phyloP scores from a whole-genome alignment of 768 basidiomycete species.

The Melanogaster broomeanus region DNA sequence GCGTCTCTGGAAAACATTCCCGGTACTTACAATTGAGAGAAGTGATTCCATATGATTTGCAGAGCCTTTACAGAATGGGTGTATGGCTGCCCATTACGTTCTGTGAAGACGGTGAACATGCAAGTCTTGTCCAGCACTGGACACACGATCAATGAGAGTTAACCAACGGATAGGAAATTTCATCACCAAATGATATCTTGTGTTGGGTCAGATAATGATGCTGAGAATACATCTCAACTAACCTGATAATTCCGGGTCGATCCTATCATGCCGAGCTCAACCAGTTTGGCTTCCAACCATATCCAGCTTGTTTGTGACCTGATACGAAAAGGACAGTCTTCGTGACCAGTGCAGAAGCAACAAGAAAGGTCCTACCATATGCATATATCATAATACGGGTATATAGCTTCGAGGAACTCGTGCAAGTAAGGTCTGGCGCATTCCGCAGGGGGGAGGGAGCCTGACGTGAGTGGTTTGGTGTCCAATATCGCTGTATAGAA shows the following conservation, averaged over 20 bases:
- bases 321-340: not conserved
- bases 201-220: not conserved
- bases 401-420: slow-evolving; percentile 78
- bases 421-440: slow-evolving; percentile 85
- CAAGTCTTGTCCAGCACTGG: slow-evolving; percentile 81
- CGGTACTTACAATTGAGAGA: slow-evolving; percentile 70
- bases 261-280: slow-evolving; percentile 85
- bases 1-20: not conserved
- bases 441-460: slow-evolving; percentile 75
- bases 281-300: slow-evolving; percentile 86
- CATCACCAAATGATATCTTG: slow-evolving; percentile 64
- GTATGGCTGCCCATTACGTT: slow-evolving; percentile 71
- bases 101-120: slow-evolving; percentile 88
- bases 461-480: slow-evolving; percentile 82
- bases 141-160: slow-evolving; percentile 3
- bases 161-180: not conserved
- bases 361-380: slow-evolving; percentile 59
- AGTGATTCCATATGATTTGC: slow-evolving; percentile 86
- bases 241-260: slow-evolving; percentile 71
- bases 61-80: slow-evolving; percentile 81
- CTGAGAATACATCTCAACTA: not conserved
- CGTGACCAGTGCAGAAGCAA: not conserved
- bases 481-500: slow-evolving; percentile 68
- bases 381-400: slow-evolving; percentile 86
- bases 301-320: slow-evolving; percentile 89